These are phyloP conservation scores for Phylloporus arenicola DNA, from an alignment of 768 basidiomycete species.

Conservation along the genomic window DNA sequence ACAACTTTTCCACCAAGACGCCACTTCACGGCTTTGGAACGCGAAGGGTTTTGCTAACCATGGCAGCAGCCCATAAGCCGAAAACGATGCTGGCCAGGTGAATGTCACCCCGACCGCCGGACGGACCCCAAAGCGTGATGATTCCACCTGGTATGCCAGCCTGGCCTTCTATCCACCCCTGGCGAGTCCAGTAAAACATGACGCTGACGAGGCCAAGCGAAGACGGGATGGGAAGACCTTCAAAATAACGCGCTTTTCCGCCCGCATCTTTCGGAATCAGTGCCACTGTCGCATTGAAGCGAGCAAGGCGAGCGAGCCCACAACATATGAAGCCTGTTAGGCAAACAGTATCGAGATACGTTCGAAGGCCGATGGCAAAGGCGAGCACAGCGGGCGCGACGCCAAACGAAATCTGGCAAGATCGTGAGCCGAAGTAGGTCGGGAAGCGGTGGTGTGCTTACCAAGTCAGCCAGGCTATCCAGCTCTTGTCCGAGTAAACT, in stretches of 20 bases:
- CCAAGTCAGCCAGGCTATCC: slow-evolving; percentile 94
- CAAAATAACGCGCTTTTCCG: slow-evolving; percentile 93
- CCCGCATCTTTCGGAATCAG: slow-evolving; percentile 79
- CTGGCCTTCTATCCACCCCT: slow-evolving; percentile 80
- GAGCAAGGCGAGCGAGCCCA: slow-evolving; percentile 92
- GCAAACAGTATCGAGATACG: slow-evolving; percentile 82
- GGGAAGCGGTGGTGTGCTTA: slow-evolving; percentile 26
- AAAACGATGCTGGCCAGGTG: slow-evolving; percentile 79
- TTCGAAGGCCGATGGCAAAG: slow-evolving; percentile 86
- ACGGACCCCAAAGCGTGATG: slow-evolving; percentile 64
- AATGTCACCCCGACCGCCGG: slow-evolving; percentile 76
- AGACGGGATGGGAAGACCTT: slow-evolving; percentile 95
- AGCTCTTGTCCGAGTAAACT: slow-evolving; percentile 97
- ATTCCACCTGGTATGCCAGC: slow-evolving; percentile 71
- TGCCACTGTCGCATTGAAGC: slow-evolving; percentile 98
- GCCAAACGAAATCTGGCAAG: slow-evolving; percentile 85
- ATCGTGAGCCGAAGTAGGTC: slow-evolving; percentile 1
- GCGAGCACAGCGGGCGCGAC: slow-evolving; percentile 93
- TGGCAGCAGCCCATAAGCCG: slow-evolving; percentile 84
- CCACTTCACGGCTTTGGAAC: slow-evolving; percentile 65
- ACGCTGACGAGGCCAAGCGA: slow-evolving; percentile 74
- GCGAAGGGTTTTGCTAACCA: slow-evolving; percentile 96
- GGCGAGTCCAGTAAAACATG: slow-evolving; percentile 76
- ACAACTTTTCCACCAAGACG: background rate
- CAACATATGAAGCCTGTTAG: slow-evolving; percentile 91